Percentiles rank a stretch among this genome's conserved stretches.
Conservation (phyloP, 331 rosid genomes). For the Cydonia oblonga region DNA sequence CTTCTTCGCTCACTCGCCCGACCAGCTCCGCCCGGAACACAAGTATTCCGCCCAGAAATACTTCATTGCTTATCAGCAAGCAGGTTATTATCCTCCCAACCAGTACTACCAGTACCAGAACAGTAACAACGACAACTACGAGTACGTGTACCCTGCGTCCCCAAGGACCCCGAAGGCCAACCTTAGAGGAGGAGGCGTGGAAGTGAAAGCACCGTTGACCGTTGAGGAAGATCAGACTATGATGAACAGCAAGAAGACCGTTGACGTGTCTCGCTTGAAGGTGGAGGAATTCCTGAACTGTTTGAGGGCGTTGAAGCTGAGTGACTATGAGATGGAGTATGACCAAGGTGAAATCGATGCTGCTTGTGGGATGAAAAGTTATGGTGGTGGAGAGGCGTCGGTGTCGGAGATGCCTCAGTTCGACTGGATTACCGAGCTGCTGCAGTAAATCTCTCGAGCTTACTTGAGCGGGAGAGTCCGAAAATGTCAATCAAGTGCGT, state of each 20-base stretch:
- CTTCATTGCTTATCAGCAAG: background rate
- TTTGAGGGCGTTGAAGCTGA: constrained; percentile 14
- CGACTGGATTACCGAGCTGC: constrained; percentile 17
- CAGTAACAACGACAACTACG: no score
- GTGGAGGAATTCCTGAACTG: constrained; percentile 1
- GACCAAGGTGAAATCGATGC: background rate
- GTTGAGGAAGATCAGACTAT: background rate
- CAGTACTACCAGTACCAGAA: background rate
- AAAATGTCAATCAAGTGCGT: background rate
- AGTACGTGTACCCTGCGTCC: background rate
- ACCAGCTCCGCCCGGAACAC: constrained; percentile 23
- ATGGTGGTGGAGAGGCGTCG: background rate
- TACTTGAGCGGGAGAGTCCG: background rate
- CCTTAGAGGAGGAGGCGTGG: background rate
- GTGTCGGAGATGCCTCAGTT: constrained; percentile 6
- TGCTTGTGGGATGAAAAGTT: background rate
- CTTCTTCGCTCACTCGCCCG: constrained; percentile 40
- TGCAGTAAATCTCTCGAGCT: constrained; percentile 4
- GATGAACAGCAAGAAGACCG: background rate
- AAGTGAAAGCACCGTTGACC: background rate
- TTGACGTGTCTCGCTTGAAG: background rate
- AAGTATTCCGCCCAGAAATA: background rate
- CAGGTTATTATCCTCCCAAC: background rate
- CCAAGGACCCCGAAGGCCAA: background rate
- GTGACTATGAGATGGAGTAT: background rate